Conservation (phyloP, 306 rosid genomes). For the Gastrolobium villosum region DNA sequence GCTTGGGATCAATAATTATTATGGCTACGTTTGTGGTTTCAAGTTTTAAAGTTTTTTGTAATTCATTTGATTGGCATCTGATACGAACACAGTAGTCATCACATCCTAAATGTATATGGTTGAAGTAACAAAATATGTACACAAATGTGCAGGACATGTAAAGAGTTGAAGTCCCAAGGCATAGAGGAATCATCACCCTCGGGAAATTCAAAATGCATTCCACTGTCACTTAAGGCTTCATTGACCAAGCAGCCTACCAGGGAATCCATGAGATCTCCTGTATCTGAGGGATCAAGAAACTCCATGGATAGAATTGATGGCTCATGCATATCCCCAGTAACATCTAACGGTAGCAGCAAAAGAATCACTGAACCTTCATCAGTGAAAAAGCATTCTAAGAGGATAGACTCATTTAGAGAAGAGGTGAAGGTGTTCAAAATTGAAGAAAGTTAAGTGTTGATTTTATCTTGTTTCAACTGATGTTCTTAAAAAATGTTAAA, state of each 20-base stretch:
- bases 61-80: slow-evolving; percentile 37
- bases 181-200: slow-evolving; percentile 64
- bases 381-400: slow-evolving; percentile 58
- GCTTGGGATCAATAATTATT: slow-evolving; percentile 21
- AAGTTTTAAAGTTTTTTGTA: slow-evolving; percentile 24
- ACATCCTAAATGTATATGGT: neutral
- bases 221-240: slow-evolving; percentile 71
- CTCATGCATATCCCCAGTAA: slow-evolving; percentile 45
- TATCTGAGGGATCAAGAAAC: slow-evolving; percentile 70
- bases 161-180: slow-evolving; percentile 63
- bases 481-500: slow-evolving; percentile 25
- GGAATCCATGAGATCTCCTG: slow-evolving; percentile 73
- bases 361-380: slow-evolving; percentile 63
- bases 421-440: slow-evolving; percentile 82
- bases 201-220: slow-evolving; percentile 72
- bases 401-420: slow-evolving; percentile 68
- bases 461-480: slow-evolving; percentile 32
- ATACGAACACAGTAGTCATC: slow-evolving; percentile 13
- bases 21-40: slow-evolving; percentile 9
- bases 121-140: slow-evolving; percentile 9
- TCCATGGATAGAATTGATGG: slow-evolving; percentile 65
- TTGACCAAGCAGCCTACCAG: slow-evolving; percentile 63
- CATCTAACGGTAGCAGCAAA: slow-evolving; percentile 62
- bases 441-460: slow-evolving; percentile 92
- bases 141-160: slow-evolving; percentile 62